Evolutionary conservation across 495 filamentous ascomycete species (phyloP), one percentile per base, ranked within the genome.

Genomic region (Aspergillus nanangensis): DNA sequence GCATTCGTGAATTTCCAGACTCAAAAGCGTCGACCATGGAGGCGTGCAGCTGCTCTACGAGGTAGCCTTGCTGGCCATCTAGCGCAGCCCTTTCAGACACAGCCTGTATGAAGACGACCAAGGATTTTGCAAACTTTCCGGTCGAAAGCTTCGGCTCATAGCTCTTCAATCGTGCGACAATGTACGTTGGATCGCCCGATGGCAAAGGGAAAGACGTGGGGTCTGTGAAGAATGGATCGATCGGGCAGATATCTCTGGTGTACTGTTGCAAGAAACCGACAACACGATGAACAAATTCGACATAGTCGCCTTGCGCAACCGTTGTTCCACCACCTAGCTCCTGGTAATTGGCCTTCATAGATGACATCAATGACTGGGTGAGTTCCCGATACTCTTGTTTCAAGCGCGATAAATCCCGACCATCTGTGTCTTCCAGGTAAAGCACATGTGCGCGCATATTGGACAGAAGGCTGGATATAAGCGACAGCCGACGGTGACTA

Each of bases 161-260:
- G 44, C 79, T 72, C 52, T 78, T 81, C 42, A 88, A 64, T 45
- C 74, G 73, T 8, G 82, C 84, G 15, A 86, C 78, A 24, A 88
- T 80, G 60, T 88, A 88, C 1, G 70, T 76, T 3, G 85, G 84
- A 50, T 88, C 84, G 0, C 60, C 68, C 15, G 72, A 70, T 13
- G 84, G 84, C 23, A 87, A 63, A 5, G 84, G 84, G 59, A 88
- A 88, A 0, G 76, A 62, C 19, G 71, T 57, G 8, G 80, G 77
- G 46, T 88, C 77, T 2, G 77, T 86, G 66, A 88, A 88, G 70
- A 83, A 88, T 3, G 60, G 57, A 47, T 86, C 80, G 36, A 88
- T 73, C 0, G 70, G 67, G 49, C 74, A 75, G 20, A 88, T 82
- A 38, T 82, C 76, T 34, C 73, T 65, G 8, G 78, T 80, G 48